phyloP scores from a whole-genome alignment of 2,329 filamentous ascomycete species.

The Fusarium beomiforme region DNA sequence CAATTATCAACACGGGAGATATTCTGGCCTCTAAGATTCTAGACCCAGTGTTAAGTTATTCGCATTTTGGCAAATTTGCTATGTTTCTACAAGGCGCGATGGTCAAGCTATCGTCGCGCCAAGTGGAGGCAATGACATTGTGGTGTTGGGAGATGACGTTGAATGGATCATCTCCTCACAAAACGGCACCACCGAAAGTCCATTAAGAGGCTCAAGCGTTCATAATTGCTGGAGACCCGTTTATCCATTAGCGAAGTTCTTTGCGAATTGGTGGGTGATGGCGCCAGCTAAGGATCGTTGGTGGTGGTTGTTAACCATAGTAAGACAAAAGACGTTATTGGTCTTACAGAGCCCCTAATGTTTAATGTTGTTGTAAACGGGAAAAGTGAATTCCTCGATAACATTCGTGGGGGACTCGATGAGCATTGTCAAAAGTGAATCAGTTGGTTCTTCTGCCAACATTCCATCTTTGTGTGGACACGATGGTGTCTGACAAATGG shows the following conservation, averaged over 20 bases:
- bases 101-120: constrained; percentile 26
- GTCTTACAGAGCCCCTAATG: constrained; percentile 30
- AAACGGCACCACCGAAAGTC: constrained; percentile 24
- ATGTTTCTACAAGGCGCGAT: constrained; percentile 20
- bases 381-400: constrained; percentile 7
- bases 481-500: background rate
- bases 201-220: constrained; percentile 22
- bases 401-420: background rate
- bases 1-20: background rate
- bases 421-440: background rate
- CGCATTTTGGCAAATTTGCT: constrained; percentile 23
- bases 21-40: constrained; percentile 4
- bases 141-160: constrained; percentile 35
- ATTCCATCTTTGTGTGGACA: constrained; percentile 2
- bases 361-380: constrained; percentile 18
- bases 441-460: constrained; percentile 4
- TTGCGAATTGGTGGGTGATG: background rate
- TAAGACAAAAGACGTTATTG: constrained; percentile 34
- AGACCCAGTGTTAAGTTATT: constrained; percentile 15
- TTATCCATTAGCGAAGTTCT: background rate
- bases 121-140: constrained; percentile 38
- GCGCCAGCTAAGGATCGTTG: constrained; percentile 7
- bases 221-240: constrained; percentile 32
- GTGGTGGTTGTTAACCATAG: constrained; percentile 11
- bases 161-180: constrained; percentile 17